Evolutionary conservation across 2,329 filamentous ascomycete species (phyloP).

Genomic region (Hymenoscyphus linearis): DNA sequence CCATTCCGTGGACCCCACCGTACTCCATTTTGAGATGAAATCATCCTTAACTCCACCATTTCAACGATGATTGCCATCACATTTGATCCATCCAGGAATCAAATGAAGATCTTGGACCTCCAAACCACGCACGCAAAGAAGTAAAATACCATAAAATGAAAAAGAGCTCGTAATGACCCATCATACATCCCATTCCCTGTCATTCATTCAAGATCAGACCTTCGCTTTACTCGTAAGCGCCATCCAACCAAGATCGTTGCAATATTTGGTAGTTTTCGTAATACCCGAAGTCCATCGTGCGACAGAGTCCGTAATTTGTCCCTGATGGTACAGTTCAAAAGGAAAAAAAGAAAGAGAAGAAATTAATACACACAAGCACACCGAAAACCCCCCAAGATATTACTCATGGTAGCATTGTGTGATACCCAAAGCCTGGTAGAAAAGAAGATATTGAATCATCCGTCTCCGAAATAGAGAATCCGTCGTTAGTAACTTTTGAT

Average conservation of each 20-base stretch:
- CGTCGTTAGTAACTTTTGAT: slow-evolving; percentile 25
- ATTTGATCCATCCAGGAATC: neutral
- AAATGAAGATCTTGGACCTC: neutral
- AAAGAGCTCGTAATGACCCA: neutral
- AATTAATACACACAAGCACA: slow-evolving; percentile 12
- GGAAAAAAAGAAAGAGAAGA: slow-evolving; percentile 16
- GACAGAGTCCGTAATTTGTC: slow-evolving; percentile 14
- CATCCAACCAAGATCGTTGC: slow-evolving; percentile 14
- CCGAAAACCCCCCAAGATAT: slow-evolving; percentile 2
- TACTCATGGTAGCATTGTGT: neutral
- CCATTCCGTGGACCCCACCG: neutral
- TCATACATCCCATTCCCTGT: neutral
- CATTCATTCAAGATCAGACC: slow-evolving; percentile 9
- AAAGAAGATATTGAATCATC: slow-evolving; percentile 16
- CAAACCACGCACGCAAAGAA: neutral
- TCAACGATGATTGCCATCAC: neutral
- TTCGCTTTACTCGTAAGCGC: slow-evolving; percentile 14
- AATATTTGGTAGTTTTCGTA: slow-evolving; percentile 20
- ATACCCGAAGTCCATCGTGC: slow-evolving; percentile 10
- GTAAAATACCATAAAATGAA: neutral
- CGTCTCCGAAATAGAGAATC: slow-evolving; percentile 20
- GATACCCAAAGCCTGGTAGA: slow-evolving; percentile 5
- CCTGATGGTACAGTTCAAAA: slow-evolving; percentile 28
- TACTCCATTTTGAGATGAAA: neutral
- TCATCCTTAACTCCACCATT: neutral